Conservation (phyloP, 2,329 filamentous ascomycete species). For the Botryotinia convoluta region DNA sequence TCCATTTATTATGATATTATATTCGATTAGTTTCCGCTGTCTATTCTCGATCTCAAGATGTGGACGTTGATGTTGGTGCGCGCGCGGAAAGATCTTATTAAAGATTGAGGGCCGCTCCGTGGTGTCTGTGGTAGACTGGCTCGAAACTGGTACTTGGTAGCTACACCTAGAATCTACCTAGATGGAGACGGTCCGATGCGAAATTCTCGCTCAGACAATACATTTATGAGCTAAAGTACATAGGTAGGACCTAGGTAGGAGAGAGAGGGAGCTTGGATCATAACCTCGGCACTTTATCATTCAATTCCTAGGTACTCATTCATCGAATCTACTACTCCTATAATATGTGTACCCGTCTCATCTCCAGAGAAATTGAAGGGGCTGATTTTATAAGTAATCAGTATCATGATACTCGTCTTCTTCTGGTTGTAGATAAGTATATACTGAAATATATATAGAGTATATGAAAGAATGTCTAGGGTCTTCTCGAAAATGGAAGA, state of each 20-base stretch:
- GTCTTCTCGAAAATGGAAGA: background rate
- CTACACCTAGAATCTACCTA: background rate
- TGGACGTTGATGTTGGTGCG: background rate
- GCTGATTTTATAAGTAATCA: background rate
- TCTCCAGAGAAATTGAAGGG: background rate
- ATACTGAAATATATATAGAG: background rate
- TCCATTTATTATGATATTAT: background rate
- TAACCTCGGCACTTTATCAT: background rate
- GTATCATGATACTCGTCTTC: background rate
- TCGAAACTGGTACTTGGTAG: background rate
- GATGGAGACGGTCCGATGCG: background rate
- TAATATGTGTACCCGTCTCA: background rate
- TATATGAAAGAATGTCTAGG: background rate
- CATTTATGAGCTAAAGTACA: background rate
- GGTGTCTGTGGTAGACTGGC: background rate
- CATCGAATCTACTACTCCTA: background rate
- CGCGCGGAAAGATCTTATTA: background rate
- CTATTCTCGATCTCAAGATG: background rate
- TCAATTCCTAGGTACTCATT: background rate
- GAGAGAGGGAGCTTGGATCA: background rate
- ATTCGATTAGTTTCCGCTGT: background rate
- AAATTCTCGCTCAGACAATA: background rate
- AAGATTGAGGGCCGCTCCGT: conserved; percentile 1
- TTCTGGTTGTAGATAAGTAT: background rate
- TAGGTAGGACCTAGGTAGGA: background rate